Percentiles rank a stretch among this genome's conserved stretches.
Evolutionary conservation across 495 filamentous ascomycete species (phyloP).

Genomic region (Podospora appendiculata): DNA sequence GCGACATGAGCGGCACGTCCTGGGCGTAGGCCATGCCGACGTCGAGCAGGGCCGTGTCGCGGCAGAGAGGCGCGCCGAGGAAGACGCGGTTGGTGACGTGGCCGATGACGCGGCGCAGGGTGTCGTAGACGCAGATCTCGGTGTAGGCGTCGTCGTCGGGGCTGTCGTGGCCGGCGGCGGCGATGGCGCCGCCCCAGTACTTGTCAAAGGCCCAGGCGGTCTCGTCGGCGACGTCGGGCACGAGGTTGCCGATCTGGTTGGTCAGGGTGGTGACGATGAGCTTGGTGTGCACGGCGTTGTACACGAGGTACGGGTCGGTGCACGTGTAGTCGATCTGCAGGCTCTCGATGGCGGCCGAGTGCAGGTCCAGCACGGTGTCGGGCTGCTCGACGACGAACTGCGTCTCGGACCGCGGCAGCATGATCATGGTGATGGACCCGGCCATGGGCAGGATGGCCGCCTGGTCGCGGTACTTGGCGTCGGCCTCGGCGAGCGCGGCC

Average conservation of each 20-base stretch:
- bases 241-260: slow-evolving; percentile 29
- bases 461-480: slow-evolving; percentile 16
- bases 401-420: slow-evolving; percentile 31
- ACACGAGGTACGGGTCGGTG: slow-evolving; percentile 23
- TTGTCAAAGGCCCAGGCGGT: slow-evolving; percentile 20
- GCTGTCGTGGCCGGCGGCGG: slow-evolving; percentile 12
- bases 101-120: slow-evolving; percentile 22
- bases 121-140: slow-evolving; percentile 32
- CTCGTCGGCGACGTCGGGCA: slow-evolving; percentile 37
- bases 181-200: slow-evolving; percentile 25
- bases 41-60: slow-evolving; percentile 28
- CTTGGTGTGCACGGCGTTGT: slow-evolving; percentile 24
- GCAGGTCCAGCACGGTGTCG: slow-evolving; percentile 27
- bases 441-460: slow-evolving; percentile 21
- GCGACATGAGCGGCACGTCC: slow-evolving; percentile 23
- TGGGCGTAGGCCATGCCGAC: slow-evolving; percentile 33
- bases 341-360: slow-evolving; percentile 19
- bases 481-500: slow-evolving; percentile 15
- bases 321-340: slow-evolving; percentile 32
- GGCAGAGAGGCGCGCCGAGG: slow-evolving; percentile 24
- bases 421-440: slow-evolving; percentile 17
- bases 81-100: slow-evolving; percentile 29
- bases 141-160: slow-evolving; percentile 16
- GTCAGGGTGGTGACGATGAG: slow-evolving; percentile 31
- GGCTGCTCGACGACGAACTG: slow-evolving; percentile 40